Evolutionary conservation across 352 stramenopile species (phyloP), one percentile per base, ranked within the genome.

Genomic region (Plasmopara viticola): DNA sequence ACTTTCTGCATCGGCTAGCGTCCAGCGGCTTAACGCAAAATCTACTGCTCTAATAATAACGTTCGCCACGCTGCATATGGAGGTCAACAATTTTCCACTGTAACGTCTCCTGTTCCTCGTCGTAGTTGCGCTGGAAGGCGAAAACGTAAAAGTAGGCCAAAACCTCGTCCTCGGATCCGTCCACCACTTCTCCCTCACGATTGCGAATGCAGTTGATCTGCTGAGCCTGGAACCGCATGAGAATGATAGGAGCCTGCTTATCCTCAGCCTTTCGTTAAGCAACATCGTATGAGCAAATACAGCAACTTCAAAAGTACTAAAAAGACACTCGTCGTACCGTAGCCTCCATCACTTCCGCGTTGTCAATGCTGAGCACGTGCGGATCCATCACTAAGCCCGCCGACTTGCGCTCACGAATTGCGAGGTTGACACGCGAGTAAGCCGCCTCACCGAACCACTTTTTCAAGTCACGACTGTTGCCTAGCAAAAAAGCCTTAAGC

Each of bases 181-280:
- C 95, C 17, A 99, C 86, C 53, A 99, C 85, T 62, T 97, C 87
- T 34, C 95, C 95, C 64, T 98, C 88, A 50, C 95, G 92, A 72
- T 98, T 98, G 54, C 91, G 80, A 35, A 99, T 96, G 72, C 96
- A 99, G 78, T 99, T 97, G 69, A 99, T 98, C 76, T 99, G 96
- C 74, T 99, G 96, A 40, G 91, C 94, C 80, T 98, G 96, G 68
- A 98, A 98, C 53, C 97, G 91, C 35, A 98, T 65, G 9, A 98
- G 64, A 62, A 99, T 96, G 51, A 98, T 98, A 7, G 96, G 96
- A 49, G 95, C 80, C 52, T 91, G 83, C 44, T 90, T 93, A 46
- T 92, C 79, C 39, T 94, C 86, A n/a, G 87, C 83, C 87, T 86
- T 43, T 43, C 31, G 30, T 42, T 43, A 9, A 15, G 14, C 17